Base-by-base conservation (phyloP, 2,329 filamentous ascomycete genomes). In the Stagonosporopsis cucurbitacearum region DNA sequence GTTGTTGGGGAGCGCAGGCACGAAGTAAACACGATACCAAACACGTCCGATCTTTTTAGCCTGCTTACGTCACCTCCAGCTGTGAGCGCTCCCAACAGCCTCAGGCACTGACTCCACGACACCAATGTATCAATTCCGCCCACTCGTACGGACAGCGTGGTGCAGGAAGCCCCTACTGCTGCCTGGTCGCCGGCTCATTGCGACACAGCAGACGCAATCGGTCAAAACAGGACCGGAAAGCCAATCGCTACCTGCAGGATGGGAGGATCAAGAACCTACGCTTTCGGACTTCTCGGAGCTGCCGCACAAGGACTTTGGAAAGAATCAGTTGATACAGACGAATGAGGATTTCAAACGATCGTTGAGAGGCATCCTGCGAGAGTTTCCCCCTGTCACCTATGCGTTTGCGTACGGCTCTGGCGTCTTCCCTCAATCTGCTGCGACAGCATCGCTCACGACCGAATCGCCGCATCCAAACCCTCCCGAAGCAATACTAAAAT, bases 331-430 rank as follows among this genome's bases (percentile, higher is more conserved):
- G 77, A 96, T 98, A 82, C 67, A 77, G 50, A 96, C 98, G 71
- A 96, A 98, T 72, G 88, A 92, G 71, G 93, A 98, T 74, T 95
- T 98, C 76, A 97, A 96, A 71, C 90, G 97, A 75, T 89, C 89
- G 12, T 78, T 99, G 68, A 87, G 93, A 50, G 86, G 92, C 67
- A 90, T 98, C 62, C 81, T 97, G 20, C 95, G 92, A 85, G 86
- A 96, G 69, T 98, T 99, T 76, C 94, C 95, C 0, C 94, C 95
- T 0, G 96, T 99, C 64, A 87, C 93, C 52, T 98, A 98, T 79
- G 94, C 93, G 13, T 96, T 99, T 75, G 95, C 95, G 1, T 99
- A 99, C 72, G 95, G 95, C 20, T 98, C 94, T 6, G 95, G 95
- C 4, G 95, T 99, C 9, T 99, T 99, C 70, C 88, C 93, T 0